These are phyloP conservation scores for Schizophyllum commune DNA, from an alignment of 1,284 basidiomycete species.

Conservation along the genomic window DNA sequence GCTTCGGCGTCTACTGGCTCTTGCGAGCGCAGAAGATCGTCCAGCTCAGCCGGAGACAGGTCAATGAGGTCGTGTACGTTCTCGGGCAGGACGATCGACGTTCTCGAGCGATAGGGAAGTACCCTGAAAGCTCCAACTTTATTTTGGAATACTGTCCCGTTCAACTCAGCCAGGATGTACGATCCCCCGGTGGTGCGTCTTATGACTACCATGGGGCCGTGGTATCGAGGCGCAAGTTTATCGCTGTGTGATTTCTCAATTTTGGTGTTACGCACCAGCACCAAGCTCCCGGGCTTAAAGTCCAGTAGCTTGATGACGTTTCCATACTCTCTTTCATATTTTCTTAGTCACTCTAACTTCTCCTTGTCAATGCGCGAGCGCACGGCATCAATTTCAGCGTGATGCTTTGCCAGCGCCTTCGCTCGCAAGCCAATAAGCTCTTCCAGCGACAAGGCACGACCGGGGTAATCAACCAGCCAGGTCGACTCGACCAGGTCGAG, in stretches of 20 bases:
- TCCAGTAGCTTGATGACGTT: slow-evolving; percentile 21
- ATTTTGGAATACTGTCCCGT: slow-evolving; percentile 20
- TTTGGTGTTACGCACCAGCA: slow-evolving; percentile 26
- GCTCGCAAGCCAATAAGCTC: slow-evolving; percentile 19
- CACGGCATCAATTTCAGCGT: slow-evolving; percentile 13
- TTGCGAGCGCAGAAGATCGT: too few species aligned
- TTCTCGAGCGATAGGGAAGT: slow-evolving; percentile 23
- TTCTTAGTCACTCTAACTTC: too few species aligned
- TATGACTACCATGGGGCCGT: too few species aligned
- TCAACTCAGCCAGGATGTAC: slow-evolving; percentile 25
- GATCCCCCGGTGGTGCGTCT: slow-evolving; percentile 20
- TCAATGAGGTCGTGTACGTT: slow-evolving; percentile 11
- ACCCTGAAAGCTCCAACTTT: slow-evolving; percentile 24
- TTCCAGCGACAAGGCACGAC: slow-evolving; percentile 15
- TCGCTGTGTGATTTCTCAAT: slow-evolving; percentile 23
- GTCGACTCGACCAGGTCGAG: slow-evolving; percentile 33
- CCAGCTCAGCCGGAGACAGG: slow-evolving; percentile 4
- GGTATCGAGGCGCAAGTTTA: slow-evolving; percentile 27
- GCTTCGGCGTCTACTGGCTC: too few species aligned
- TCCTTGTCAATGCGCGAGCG: too few species aligned
- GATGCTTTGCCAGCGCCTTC: slow-evolving; percentile 17
- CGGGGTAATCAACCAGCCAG: slow-evolving; percentile 19
- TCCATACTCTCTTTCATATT: too few species aligned
- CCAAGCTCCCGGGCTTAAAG: slow-evolving; percentile 27
- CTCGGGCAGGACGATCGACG: slow-evolving; percentile 8